Evolutionary conservation across 306 rosid species (phyloP), one percentile per base, ranked within the genome.

Genomic region (Albizia julibrissin): DNA sequence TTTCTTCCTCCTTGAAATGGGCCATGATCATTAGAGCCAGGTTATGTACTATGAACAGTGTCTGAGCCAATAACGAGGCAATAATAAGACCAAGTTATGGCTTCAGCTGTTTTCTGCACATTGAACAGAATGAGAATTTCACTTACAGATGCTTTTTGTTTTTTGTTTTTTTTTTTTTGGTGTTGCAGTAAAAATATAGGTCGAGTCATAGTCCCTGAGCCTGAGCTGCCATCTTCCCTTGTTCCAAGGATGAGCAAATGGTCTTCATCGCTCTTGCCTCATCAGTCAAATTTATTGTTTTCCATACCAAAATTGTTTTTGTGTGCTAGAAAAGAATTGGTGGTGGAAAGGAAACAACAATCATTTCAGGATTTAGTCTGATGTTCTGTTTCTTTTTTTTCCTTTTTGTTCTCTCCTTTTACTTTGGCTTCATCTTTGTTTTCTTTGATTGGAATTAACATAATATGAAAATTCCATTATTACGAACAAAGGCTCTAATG

Each of bases 101-200:
- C 2, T 74, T 83, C 68, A 69, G 50, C 54, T 21, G 33, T 42
- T 70, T 13, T 71, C 34, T 27, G 52, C 46, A 22, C 31, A 39
- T 40, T 42, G 54, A 27, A 52, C 73, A 27, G 73, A 78, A 69
- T 64, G 77, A 54, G 64, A 81, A 74, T 61, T 61, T 77, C 44
- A 69, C 80, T 59, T 44, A 15, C 66, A 34, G 40, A 5, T 37
- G 6, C 8, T 5, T 0, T 34, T 34, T 33, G 31, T 29, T 29
- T 29, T 1, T 29, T 29, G 31, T 78, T 74, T 42, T 56, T 65
- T 62, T 49, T 26, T 61, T 80, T 69, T 34, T 68, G 67, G 80
- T 59, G 72, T 84, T 86, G 79, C 91, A 86, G 91, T 66, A 73
- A 78, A 71, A 34, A 54, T 72, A 72, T 52, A 75, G 84, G 82